Percentiles rank a stretch among this genome's conserved stretches.
Evolutionary conservation across 495 filamentous ascomycete genomes (phyloP).

Genomic region (Apodospora peruviana): DNA sequence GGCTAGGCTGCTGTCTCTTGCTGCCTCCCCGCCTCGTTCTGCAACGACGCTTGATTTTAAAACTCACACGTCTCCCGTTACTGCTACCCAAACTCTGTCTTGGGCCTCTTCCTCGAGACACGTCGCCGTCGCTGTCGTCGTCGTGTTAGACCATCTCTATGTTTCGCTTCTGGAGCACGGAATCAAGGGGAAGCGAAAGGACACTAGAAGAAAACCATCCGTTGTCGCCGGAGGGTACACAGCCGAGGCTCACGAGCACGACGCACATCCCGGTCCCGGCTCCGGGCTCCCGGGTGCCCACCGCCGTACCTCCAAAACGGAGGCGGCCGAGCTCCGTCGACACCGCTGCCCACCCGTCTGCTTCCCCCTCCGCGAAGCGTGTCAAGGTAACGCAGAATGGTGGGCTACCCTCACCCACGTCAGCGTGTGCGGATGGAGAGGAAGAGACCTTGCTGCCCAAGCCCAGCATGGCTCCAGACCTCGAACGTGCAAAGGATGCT

Average conservation of each 20-base stretch:
- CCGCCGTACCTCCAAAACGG: conserved; percentile 22
- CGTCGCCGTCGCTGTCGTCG: not conserved
- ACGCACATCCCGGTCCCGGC: conserved; percentile 7
- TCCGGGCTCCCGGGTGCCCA: conserved; percentile 10
- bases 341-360: conserved; percentile 5
- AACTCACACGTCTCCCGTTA: not conserved
- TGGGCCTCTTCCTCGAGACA: conserved; percentile 4
- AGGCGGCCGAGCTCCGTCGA: conserved; percentile 32
- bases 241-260: conserved; percentile 6
- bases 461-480: conserved; percentile 11
- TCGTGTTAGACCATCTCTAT: conserved; percentile 23
- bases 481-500: conserved; percentile 55
- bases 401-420: conserved; percentile 25
- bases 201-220: conserved; percentile 14
- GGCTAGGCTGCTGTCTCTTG: conserved; percentile 3
- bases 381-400: conserved; percentile 29
- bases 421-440: conserved; percentile 18
- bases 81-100: not conserved
- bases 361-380: conserved; percentile 25
- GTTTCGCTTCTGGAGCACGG: conserved; percentile 47
- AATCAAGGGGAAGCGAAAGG: conserved; percentile 43
- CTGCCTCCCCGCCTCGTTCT: conserved; percentile 14
- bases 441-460: conserved; percentile 13
- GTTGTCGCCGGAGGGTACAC: conserved; percentile 10
- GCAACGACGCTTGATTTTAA: too few relatives aligned